Evolutionary conservation across 2,329 filamentous ascomycete species (phyloP).

Genomic region (Metarhizium humberi): DNA sequence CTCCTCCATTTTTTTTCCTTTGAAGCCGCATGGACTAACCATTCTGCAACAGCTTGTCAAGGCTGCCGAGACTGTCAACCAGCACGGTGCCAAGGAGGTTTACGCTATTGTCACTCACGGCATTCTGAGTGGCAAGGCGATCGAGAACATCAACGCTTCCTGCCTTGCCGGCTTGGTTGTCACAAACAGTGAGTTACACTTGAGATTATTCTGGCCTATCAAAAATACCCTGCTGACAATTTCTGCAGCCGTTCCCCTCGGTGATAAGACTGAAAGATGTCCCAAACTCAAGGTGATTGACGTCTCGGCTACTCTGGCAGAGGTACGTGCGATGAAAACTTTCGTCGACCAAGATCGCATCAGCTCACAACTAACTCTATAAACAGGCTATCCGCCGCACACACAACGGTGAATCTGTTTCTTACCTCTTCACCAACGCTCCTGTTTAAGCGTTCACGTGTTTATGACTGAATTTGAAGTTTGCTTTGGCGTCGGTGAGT

Average conservation of each 20-base stretch:
- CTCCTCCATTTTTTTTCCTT: background rate
- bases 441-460: conserved; percentile 30
- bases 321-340: conserved; percentile 22
- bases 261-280: conserved; percentile 71
- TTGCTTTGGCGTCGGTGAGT: background rate
- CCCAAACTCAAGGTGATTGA: conserved; percentile 83
- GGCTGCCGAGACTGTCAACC: conserved; percentile 79
- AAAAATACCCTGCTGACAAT: conserved; percentile 13
- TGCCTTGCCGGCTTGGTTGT: conserved; percentile 72
- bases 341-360: background rate
- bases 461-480: background rate
- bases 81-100: conserved; percentile 78
- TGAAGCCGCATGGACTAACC: background rate
- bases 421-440: conserved; percentile 60
- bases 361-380: conserved; percentile 5
- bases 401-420: conserved; percentile 57
- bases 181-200: conserved; percentile 58
- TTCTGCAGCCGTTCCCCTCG: conserved; percentile 34
- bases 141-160: conserved; percentile 75
- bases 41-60: conserved; percentile 45
- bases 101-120: conserved; percentile 95
- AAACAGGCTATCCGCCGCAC: conserved; percentile 54
- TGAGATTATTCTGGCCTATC: background rate
- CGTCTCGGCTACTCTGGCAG: conserved; percentile 74
- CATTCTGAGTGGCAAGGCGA: conserved; percentile 80